These are phyloP conservation scores for Baorangia bicolor DNA, from an alignment of 768 basidiomycete genomes.

Conservation along the genomic window DNA sequence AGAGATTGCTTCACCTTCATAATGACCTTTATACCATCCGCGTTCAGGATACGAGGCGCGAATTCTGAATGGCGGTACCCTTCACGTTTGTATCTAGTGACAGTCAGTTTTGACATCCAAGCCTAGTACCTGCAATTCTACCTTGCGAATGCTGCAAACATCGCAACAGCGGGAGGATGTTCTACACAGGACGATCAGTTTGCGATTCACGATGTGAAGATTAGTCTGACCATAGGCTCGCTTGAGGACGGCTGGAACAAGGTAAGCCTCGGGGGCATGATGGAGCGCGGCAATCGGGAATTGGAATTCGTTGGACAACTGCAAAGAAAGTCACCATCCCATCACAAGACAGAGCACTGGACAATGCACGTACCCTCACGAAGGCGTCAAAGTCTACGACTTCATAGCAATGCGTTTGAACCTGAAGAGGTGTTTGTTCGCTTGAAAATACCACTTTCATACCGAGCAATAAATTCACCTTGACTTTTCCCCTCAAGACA, in stretches of 20 bases:
- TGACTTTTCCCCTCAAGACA: slow-evolving; percentile 70
- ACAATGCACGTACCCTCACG: slow-evolving; percentile 49
- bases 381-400: slow-evolving; percentile 69
- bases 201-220: neutral
- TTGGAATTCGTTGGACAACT: slow-evolving; percentile 81
- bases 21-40: slow-evolving; percentile 47
- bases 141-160: slow-evolving; percentile 62
- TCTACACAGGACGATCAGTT: slow-evolving; percentile 28
- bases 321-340: neutral
- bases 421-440: slow-evolving; percentile 24
- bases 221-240: slow-evolving; percentile 52
- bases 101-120: neutral
- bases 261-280: slow-evolving; percentile 77
- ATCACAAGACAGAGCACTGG: neutral
- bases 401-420: slow-evolving; percentile 55
- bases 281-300: slow-evolving; percentile 76
- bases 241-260: slow-evolving; percentile 76
- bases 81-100: slow-evolving; percentile 54
- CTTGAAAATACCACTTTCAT: neutral
- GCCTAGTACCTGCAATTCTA: slow-evolving; percentile 11
- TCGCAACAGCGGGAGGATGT: slow-evolving; percentile 62
- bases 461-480: slow-evolving; percentile 38
- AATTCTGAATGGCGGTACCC: slow-evolving; percentile 57
- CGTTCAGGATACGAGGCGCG: slow-evolving; percentile 51
- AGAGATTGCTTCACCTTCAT: slow-evolving; percentile 43